Base-by-base conservation (phyloP, 2,329 filamentous ascomycete genomes). In the Aspergillus unguis region DNA sequence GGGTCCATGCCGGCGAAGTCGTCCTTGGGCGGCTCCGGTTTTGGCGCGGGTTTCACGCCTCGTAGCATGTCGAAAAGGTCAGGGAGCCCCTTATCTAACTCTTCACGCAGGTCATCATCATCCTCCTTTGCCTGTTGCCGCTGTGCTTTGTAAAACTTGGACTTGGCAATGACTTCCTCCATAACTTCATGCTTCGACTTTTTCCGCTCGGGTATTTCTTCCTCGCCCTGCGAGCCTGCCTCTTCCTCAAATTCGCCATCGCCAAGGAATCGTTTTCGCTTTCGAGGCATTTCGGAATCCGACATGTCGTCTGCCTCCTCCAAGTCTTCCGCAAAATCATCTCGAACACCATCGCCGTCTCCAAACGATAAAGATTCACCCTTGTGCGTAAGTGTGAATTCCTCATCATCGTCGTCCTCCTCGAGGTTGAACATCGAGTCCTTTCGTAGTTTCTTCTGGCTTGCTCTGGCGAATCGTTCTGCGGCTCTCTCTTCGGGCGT, bases 111-210 rank as follows among this genome's bases (percentile, higher is more conserved):
- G 59, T 96, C 92, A 46, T 95, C 90, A 62, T 99, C 94, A 45
- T 94, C 90, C 56, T 97, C 94, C 67, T 96, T 96, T 28, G 85
- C 84, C 55, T 90, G 86, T 72, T 99, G 94, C 37, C 94, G 85
- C 74, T 97, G 92, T 66, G 92, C 92, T 74, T 96, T 97, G 80
- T 96, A 83, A 57, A 89, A 80, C 69, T 99, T 99, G 1, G 92
- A 97, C 73, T 99, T 99, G 55, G 92, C 90, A 60, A 99, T 96
- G 56, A 99, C 81, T 71, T 99, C 95, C 65, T 96, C 88, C 90
- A 97, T 96, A 45, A 99, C 89, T 71, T 99, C 94, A 49, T 94
- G 88, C 74, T 96, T 97, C 3, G 86, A 86, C 77, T 96, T 99
- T 72, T 96, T 96, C 54, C 87, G 82, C 63, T 92, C 87, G 0